Evolutionary conservation across 257 asterid species (phyloP), one percentile per base, ranked within the genome.

Genomic region (Schizonepeta tenuifolia): DNA sequence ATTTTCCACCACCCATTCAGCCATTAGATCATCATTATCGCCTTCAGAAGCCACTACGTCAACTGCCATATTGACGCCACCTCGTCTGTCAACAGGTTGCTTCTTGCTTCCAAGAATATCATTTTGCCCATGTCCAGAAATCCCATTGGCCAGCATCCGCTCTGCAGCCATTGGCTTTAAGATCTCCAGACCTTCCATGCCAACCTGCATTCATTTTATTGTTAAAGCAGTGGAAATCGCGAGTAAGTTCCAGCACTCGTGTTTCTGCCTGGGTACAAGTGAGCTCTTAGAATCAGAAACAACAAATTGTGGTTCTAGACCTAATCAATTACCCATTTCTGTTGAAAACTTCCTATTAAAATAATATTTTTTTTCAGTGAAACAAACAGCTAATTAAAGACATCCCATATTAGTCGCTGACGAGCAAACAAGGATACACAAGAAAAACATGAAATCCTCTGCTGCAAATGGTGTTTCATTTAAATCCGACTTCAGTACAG

Each of bases 121-220:
- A 66, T 89, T 88, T 68, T 58, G 86, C 24, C 71, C 65, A 20
- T 79, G 79, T 77, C 73, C 81, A 67, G 83, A 69, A 28, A 54
- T 72, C 69, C 83, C 93, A 62, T 85, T 80, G 57, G 40, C 67
- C 65, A 46, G 67, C 81, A 69, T 71, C 38, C 69, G 83, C 68
- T 77, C 83, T 31, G 12, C 79, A 75, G 80, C 81, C 63, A 66
- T 83, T 38, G 99, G 99, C 83, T 95, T 92, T 75, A 90, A 79
- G 79, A 90, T 88, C 84, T 87, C 91, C 78, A 95, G 65, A 62
- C 95, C 91, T 76, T 92, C 96, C 88, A 95, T 73, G 71, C 96
- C 90, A 76, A 90, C 95, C 99, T 95, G 92, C 83, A 78, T 75
- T 65, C 65, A 73, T 79, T 76, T 57, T 72, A 70, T 38, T 3